Percentiles rank a stretch among this genome's conserved stretches.
These are phyloP conservation scores for Serendipita indica DNA, from an alignment of 768 basidiomycete species.

Conservation along the genomic window DNA sequence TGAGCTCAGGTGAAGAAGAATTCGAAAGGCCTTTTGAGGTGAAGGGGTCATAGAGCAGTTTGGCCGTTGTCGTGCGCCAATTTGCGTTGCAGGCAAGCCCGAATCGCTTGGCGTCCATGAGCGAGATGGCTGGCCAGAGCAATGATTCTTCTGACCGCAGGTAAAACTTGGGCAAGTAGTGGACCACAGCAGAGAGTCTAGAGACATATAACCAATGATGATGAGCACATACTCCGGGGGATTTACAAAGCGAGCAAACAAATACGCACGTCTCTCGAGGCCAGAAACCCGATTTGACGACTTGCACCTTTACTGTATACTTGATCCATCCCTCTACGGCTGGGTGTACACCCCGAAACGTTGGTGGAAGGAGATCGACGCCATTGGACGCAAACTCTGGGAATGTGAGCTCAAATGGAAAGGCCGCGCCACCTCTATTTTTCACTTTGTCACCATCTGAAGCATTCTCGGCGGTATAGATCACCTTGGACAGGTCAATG, in stretches of 20 bases:
- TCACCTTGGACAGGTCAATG: neutral
- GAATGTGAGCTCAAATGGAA: neutral
- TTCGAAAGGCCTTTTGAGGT: neutral
- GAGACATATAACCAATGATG: neutral
- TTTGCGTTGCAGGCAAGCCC: neutral
- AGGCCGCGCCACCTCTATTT: neutral
- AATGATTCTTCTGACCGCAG: neutral
- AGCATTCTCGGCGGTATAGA: neutral
- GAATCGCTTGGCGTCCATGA: slow-evolving; percentile 10
- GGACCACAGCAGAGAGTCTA: neutral
- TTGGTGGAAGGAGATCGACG: neutral
- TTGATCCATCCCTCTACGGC: neutral
- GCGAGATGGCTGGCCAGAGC: neutral
- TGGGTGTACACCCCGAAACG: neutral
- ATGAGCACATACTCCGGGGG: too few species aligned
- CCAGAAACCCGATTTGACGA: slow-evolving; percentile 1
- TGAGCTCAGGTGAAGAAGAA: neutral
- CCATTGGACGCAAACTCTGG: neutral
- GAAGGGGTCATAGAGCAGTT: neutral
- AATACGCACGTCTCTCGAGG: neutral
- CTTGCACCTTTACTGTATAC: neutral
- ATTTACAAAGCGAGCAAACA: too few species aligned
- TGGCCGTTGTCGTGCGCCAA: neutral
- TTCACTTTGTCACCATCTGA: neutral
- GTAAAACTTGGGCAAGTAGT: slow-evolving; percentile 8